Evolutionary conservation across 2,329 filamentous ascomycete species (phyloP), one percentile per base, ranked within the genome.

Genomic region (Fusarium albosuccineum): DNA sequence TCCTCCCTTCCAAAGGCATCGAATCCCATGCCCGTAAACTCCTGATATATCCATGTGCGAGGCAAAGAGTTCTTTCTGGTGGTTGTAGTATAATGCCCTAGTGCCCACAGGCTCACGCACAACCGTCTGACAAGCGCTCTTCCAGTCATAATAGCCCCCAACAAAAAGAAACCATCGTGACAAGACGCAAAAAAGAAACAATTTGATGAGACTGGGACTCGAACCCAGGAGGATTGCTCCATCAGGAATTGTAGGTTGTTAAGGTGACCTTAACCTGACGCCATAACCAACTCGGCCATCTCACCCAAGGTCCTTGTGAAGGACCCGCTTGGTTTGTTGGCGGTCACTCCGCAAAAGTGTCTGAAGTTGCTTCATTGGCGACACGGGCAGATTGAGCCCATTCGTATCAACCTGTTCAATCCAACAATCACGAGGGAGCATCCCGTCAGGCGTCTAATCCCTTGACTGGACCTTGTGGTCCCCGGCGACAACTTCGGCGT

Each of bases 401-500:
- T 22, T 22, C 22, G 22, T 22, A 22, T 30, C 39, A 46, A 16
- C 7, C 26, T 40, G 30, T 40, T 55, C 41, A 48, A 54, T 48
- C 49, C 40, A 16, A 22, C 6, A 27, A 29, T 52, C 33, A 46
- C 48, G 22, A 44, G 26, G 16, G 42, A 33, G 6, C 44, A 36
- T 41, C 10, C 2, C 42, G 14, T 10, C n/a, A 17, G 9, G 29
- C 14, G 17, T 60, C 57, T 78, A 79, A 5, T 77, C 73, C 17
- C 68, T 68, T 9, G 76, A 72, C 85, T 98, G 96, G 51, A 97
- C 85, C 86, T 98, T 98, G 80, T 97, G 82, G 76, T 98, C 95
- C 1, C 93, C 94, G 73, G 90, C 91, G 61, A 97, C 91, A 48
- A 93, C 95, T 80, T 97, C 93, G 14, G 92, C 91, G 78, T 98